phyloP scores from a whole-genome alignment of 176 grass and related monocot genomes.

The Musa acuminata region DNA sequence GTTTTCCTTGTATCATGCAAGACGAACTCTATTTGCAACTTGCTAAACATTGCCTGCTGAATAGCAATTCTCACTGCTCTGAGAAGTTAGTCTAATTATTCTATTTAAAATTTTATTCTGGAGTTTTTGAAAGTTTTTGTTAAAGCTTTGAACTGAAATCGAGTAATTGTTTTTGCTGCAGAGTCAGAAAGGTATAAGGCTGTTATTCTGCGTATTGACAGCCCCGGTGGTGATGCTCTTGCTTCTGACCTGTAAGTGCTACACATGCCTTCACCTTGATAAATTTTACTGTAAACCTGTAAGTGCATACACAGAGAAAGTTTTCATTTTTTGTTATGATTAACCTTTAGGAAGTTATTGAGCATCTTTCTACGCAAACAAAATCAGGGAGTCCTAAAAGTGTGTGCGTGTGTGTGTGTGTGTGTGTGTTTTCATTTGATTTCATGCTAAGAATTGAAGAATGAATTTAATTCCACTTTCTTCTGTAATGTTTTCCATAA shows the following conservation, averaged over 20 bases:
- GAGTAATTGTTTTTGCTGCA: constrained; percentile 27
- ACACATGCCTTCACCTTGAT: background rate
- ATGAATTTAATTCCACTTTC: no score
- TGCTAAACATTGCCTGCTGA: background rate
- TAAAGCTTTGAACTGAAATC: constrained; percentile 22
- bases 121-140: background rate
- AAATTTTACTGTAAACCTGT: background rate
- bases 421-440: no score
- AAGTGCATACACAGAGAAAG: no score
- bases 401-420: no score
- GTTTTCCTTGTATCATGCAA: background rate
- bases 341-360: no score
- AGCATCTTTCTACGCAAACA: no score
- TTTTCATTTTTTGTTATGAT: no score
- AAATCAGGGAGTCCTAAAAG: no score
- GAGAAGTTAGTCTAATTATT: background rate
- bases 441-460: no score
- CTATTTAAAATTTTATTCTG: background rate
- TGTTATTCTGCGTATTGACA: constrained; percentile 89
- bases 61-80: background rate
- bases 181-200: constrained; percentile 92
- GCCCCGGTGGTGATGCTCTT: constrained; percentile 96
- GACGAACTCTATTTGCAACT: no score
- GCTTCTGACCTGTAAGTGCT: constrained; percentile 97
- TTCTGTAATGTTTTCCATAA: no score